These are phyloP conservation scores for Chlamydomonas applanata DNA, from an alignment of 139 green algal species.

Conservation along the genomic window DNA sequence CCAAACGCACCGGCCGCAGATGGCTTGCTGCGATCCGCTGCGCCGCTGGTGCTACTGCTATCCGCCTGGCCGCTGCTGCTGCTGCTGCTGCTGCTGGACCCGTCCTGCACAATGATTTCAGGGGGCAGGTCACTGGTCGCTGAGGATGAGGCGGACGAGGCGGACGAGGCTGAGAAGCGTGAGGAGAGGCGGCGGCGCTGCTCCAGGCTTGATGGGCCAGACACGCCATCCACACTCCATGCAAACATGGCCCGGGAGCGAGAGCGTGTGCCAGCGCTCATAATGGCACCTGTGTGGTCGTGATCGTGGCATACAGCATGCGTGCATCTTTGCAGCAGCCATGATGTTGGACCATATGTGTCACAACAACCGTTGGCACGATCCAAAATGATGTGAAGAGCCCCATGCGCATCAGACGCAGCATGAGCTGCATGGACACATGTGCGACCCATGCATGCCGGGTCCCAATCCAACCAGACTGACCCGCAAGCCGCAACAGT, in stretches of 20 bases:
- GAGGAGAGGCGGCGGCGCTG: background rate
- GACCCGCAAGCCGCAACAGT: too few species aligned
- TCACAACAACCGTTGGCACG: background rate
- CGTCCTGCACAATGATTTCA: too few species aligned
- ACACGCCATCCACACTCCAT: constrained; percentile 15
- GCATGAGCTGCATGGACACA: too few species aligned
- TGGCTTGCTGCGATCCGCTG: background rate
- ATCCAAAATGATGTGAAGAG: too few species aligned
- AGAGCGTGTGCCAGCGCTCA: constrained; percentile 27
- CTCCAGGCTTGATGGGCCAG: background rate
- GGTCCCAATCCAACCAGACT: too few species aligned
- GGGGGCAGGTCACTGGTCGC: background rate
- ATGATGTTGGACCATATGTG: background rate
- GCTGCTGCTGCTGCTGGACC: background rate
- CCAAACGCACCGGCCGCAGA: background rate
- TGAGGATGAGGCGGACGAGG: background rate
- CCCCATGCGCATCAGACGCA: too few species aligned
- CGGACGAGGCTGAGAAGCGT: background rate
- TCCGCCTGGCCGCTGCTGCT: background rate
- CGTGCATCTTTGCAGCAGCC: background rate
- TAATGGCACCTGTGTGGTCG: constrained; percentile 18
- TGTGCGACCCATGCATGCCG: too few species aligned
- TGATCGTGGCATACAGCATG: background rate
- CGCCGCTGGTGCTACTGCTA: constrained; percentile 10
- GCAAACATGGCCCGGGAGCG: constrained; percentile 36